Conservation (phyloP, 176 grass and related monocot genomes). For the Pharus latifolius region DNA sequence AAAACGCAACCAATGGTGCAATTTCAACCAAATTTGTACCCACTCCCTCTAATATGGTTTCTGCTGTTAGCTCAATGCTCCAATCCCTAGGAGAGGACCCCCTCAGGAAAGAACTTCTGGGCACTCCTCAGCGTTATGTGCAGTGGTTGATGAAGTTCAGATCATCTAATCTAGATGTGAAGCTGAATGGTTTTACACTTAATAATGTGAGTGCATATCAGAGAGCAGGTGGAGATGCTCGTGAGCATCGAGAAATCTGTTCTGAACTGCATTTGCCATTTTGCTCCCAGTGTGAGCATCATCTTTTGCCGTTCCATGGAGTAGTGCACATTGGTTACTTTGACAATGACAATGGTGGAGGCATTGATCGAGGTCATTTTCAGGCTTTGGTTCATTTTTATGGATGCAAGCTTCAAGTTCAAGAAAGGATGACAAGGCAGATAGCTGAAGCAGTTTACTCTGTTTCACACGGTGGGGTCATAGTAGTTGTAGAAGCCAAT, state of each 20-base stretch:
- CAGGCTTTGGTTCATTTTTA: conserved; percentile 72
- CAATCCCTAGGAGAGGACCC: conserved; percentile 73
- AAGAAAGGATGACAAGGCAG: conserved; percentile 96
- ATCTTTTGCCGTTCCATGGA: conserved; percentile 88
- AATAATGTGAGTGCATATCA: conserved; percentile 7
- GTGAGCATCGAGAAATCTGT: conserved; percentile 30
- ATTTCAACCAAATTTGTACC: conserved; percentile 9
- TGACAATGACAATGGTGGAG: conserved; percentile 13
- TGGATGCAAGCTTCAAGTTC: conserved; percentile 93
- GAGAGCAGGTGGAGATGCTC: conserved; percentile 12
- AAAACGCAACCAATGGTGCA: conserved; percentile 18
- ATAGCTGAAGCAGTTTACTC: conserved; percentile 83
- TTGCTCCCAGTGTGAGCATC: conserved; percentile 89
- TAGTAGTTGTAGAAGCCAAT: conserved; percentile 86
- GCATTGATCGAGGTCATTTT: conserved; percentile 44
- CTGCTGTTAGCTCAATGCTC: conserved; percentile 57
- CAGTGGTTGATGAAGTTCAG: conserved; percentile 88
- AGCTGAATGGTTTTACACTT: conserved; percentile 33
- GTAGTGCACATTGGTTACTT: conserved; percentile 74
- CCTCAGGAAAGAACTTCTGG: conserved; percentile 64
- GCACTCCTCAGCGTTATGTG: conserved; percentile 63
- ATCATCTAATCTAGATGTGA: conserved; percentile 40
- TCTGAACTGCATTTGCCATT: conserved; percentile 67
- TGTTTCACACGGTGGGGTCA: conserved; percentile 35
- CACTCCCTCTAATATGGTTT: conserved; percentile 55